Base-by-base conservation (phyloP, 108 stramenopile species). In the Pseudonitzschia pungens region DNA sequence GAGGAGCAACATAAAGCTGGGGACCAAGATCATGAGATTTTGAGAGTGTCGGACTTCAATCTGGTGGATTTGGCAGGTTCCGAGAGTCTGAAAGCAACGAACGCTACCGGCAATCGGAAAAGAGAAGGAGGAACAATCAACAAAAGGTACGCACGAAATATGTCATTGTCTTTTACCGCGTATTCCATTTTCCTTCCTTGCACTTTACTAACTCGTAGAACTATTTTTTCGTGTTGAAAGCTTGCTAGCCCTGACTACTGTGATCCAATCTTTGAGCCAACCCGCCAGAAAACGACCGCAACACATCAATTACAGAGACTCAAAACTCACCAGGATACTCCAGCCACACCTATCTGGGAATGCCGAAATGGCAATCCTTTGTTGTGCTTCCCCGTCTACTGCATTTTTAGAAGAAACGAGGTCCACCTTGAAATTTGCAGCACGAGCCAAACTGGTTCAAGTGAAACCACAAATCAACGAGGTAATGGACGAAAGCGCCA, bases 41-140 rank as follows among this genome's bases (percentile, higher is more conserved):
- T 55, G 4, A 72, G 75, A 28, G 76, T 94, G 1, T 81, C 89
- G 3, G 89, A 87, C 24, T 75, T 96, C 66, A 93, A 92, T 70
- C 70, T 96, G 42, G 94, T 95, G 14, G 96, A 96, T 83, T 77
- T 96, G 63, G 93, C 96, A 10, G 96, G 96, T 9, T 93, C 92
- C 0, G 96, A 96, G 70, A 91, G 83, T 72, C 74, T 83, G 32
- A 79, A 86, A 45, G 82, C 77, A 18, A 83, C 84, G 62, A 79
- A 74, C 12, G 79, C 79, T 51, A 81, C 79, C 32, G 78, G 81
- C 4, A 68, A 79, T 20, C 67, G 74, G 22, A 59, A 87, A 76
- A 33, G 76, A 68, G 99, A 99, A 76, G 98, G 97, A 41, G 97
- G 94, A 29, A 97, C 90, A 59, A 99, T 99, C 82, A 99, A 99